Evolutionary conservation across 169 alveolate species (phyloP).

Genomic region (Toxoplasma gondii): DNA sequence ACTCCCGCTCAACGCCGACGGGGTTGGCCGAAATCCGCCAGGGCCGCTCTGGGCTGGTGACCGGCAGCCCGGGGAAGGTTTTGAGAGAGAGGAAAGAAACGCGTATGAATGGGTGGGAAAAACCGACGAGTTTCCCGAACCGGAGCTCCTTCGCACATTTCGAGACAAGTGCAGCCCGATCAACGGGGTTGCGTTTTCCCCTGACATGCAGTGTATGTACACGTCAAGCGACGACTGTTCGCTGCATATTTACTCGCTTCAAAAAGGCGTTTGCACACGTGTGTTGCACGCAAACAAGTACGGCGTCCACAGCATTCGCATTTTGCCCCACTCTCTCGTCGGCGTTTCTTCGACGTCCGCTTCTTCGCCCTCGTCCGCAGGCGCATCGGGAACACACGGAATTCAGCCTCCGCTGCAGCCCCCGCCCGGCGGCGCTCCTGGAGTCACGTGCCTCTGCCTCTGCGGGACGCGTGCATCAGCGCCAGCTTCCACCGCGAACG

Average conservation of each 20-base stretch:
- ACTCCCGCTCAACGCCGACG: not conserved
- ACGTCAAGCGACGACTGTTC: constrained; percentile 36
- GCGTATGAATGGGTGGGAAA: not conserved
- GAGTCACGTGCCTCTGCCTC: not conserved
- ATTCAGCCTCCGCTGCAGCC: not conserved
- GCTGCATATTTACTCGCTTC: constrained; percentile 4
- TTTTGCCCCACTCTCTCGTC: not conserved
- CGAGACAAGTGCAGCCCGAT: constrained; percentile 30
- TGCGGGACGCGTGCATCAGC: not conserved
- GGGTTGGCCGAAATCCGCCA: not conserved
- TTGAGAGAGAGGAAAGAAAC: not conserved
- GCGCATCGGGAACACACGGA: not conserved
- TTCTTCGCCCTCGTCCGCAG: not conserved
- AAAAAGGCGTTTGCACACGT: not conserved
- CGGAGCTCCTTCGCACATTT: constrained; percentile 19
- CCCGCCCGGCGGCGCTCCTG: not conserved
- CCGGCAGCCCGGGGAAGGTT: not conserved
- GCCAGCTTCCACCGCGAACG: not conserved
- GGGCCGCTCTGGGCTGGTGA: not conserved
- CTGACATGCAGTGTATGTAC: constrained; percentile 26
- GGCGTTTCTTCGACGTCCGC: not conserved
- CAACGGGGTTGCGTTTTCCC: constrained; percentile 1
- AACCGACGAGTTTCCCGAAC: not conserved
- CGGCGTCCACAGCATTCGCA: constrained; percentile 2
- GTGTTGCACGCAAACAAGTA: constrained; percentile 7